These are phyloP conservation scores for Aspergillus sp. DNA, from an alignment of 2,329 filamentous ascomycete genomes.

Conservation along the genomic window DNA sequence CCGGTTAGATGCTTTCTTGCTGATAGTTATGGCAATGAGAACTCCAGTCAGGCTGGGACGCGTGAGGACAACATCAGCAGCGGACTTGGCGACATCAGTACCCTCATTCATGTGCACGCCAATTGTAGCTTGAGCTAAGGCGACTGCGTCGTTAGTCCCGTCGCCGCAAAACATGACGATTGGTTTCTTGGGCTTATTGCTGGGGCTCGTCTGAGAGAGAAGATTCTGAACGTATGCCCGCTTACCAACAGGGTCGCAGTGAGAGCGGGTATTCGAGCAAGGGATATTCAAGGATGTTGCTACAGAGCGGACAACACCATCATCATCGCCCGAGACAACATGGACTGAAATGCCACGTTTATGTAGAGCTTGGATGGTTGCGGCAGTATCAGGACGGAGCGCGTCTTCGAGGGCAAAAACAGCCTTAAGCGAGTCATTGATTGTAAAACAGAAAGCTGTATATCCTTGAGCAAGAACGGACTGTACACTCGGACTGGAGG, in stretches of 20 bases:
- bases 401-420: conserved; percentile 46
- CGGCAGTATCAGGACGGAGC: conserved; percentile 45
- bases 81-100: conserved; percentile 59
- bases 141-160: conserved; percentile 71
- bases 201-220: conserved; percentile 2
- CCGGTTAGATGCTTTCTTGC: conserved; percentile 37
- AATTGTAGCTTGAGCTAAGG: conserved; percentile 62
- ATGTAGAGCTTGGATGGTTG: conserved; percentile 47
- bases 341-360: conserved; percentile 45
- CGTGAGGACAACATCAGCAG: conserved; percentile 64
- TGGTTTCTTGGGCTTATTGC: conserved; percentile 7
- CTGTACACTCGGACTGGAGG: conserved; percentile 25
- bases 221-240: conserved; percentile 44
- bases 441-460: conserved; percentile 52
- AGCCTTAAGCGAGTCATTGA: conserved; percentile 38
- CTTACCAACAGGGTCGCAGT: conserved; percentile 50
- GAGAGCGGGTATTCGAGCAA: conserved; percentile 33
- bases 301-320: conserved; percentile 42
- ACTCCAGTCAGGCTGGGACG: conserved; percentile 51
- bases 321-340: conserved; percentile 53
- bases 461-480: conserved; percentile 36
- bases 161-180: conserved; percentile 66
- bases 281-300: conserved; percentile 32
- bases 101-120: conserved; percentile 61
- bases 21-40: conserved; percentile 51